These are phyloP conservation scores for Diaporthe sp. DNA, from an alignment of 2,329 filamentous ascomycete species.

Conservation along the genomic window DNA sequence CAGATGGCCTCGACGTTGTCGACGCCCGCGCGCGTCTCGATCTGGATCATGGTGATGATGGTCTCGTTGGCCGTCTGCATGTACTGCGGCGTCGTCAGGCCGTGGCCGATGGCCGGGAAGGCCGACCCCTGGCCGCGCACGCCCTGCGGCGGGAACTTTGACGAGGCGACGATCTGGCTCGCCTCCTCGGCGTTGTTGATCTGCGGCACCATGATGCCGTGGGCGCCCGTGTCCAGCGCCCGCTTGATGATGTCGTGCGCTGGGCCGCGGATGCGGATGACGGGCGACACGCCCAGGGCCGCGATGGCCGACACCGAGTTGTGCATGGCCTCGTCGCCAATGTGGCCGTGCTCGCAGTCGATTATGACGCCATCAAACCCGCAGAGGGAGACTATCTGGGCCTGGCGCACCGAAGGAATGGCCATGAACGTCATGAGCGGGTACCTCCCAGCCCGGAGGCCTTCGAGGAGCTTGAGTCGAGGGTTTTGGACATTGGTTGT, in stretches of 20 bases:
- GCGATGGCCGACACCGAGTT: conserved; percentile 44
- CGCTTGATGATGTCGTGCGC: conserved; percentile 52
- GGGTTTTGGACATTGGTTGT: conserved; percentile 56
- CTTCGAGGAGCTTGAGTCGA: conserved; percentile 59
- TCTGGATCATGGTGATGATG: conserved; percentile 60
- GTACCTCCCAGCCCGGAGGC: conserved; percentile 54
- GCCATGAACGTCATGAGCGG: conserved; percentile 65
- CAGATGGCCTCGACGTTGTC: conserved; percentile 61
- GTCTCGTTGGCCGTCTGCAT: conserved; percentile 64
- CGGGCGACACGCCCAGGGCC: conserved; percentile 43
- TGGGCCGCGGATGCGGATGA: conserved; percentile 44
- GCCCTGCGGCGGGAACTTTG: conserved; percentile 66
- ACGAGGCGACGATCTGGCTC: conserved; percentile 59
- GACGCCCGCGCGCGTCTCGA: conserved; percentile 59
- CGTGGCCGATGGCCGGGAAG: conserved; percentile 61
- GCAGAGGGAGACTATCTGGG: conserved; percentile 63
- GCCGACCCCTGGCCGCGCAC: conserved; percentile 65
- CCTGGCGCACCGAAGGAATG: conserved; percentile 60
- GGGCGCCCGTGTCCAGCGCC: conserved; percentile 49
- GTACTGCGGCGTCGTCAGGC: conserved; percentile 62
- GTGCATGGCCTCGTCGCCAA: conserved; percentile 46
- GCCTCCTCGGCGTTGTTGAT: conserved; percentile 62
- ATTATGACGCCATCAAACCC: conserved; percentile 63
- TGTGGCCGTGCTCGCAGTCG: conserved; percentile 47
- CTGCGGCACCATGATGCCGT: conserved; percentile 52